phyloP scores from a whole-genome alignment of 2,329 filamentous ascomycete species.

The Apiospora koreana region DNA sequence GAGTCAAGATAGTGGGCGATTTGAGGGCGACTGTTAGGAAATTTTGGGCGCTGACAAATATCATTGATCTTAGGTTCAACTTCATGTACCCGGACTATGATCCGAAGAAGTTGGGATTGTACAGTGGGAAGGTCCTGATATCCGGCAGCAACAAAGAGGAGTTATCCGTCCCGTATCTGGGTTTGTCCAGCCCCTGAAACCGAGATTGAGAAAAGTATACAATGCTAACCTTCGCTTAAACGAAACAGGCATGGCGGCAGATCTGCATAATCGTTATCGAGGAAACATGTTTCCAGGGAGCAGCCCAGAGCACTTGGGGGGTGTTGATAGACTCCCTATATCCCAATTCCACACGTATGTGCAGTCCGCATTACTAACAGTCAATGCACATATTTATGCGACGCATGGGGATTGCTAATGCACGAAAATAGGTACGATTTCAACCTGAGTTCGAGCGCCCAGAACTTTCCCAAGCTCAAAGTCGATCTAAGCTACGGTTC shows the following conservation, averaged over 20 bases:
- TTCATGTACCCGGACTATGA: conserved; percentile 28
- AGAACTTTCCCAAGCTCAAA: neutral
- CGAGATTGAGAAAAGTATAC: too few species aligned
- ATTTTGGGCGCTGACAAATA: neutral
- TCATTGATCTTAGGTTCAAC: conserved; percentile 21
- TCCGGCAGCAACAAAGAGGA: conserved; percentile 29
- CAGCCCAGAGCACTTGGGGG: neutral
- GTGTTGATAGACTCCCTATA: neutral
- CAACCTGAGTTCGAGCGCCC: neutral
- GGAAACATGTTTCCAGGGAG: conserved; percentile 4
- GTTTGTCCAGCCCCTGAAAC: conserved; percentile 10
- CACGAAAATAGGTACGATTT: neutral
- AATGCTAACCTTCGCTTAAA: neutral
- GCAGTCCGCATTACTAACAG: neutral
- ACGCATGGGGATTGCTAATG: too few species aligned
- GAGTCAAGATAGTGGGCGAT: neutral
- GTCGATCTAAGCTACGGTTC: neutral
- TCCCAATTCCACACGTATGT: neutral
- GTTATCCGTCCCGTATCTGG: conserved; percentile 32
- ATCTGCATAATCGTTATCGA: conserved; percentile 15
- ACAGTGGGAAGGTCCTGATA: conserved; percentile 34
- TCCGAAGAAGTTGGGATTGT: conserved; percentile 27
- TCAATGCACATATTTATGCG: too few species aligned
- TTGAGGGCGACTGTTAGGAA: conserved; percentile 15
- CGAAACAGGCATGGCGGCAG: conserved; percentile 20